Evolutionary conservation across 352 stramenopile genomes (phyloP), one percentile per base, ranked within the genome.

Genomic region (Blastocystis sp.): DNA sequence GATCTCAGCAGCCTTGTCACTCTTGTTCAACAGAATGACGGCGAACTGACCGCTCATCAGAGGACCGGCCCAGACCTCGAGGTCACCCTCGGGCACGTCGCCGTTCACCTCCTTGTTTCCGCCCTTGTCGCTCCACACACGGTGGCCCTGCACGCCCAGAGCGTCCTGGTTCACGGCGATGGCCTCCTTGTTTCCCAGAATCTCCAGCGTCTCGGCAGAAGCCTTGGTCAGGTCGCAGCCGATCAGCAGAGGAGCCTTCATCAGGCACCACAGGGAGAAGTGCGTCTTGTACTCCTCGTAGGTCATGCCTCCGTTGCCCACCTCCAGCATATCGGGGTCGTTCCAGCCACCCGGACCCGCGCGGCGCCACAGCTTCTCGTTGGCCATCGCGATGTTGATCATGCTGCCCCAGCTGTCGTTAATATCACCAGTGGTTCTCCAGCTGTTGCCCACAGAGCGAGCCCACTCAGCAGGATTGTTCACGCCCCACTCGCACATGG

Each of bases 291-390:
- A 89, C 89, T 94, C 90, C 14, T 82, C 88, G 23, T 86, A 14
- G 38, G 82, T 90, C 62, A 93, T 77, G 23, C 88, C 79, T 14
- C 89, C 90, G 88, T 92, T 92, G 17, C 91, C 91, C 9, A 94
- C 90, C 79, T 92, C 87, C 34, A 94, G 70, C 90, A 93, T 93
- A 88, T 93, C 92, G 11, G 91, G 90, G 89, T 93, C 92, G 65
- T 93, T 93, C 86, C 86, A 93, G 14, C 79, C 88, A 28, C 91
- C 91, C n/a, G 91, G 91, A 53, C 90, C 90, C 19, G 90, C 90
- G 52, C 88, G 90, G 34, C 62, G 34, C 70, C 86, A 88, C 77
- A 91, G 89, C 23, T 88, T 79, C 74, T 91, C 89, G 53, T 82
- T 77, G 21, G 89, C 60, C 17, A 91, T 67, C 34, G 89, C 84